Evolutionary conservation across 495 filamentous ascomycete species (phyloP).

Genomic region (Chaetomium cochliodes): DNA sequence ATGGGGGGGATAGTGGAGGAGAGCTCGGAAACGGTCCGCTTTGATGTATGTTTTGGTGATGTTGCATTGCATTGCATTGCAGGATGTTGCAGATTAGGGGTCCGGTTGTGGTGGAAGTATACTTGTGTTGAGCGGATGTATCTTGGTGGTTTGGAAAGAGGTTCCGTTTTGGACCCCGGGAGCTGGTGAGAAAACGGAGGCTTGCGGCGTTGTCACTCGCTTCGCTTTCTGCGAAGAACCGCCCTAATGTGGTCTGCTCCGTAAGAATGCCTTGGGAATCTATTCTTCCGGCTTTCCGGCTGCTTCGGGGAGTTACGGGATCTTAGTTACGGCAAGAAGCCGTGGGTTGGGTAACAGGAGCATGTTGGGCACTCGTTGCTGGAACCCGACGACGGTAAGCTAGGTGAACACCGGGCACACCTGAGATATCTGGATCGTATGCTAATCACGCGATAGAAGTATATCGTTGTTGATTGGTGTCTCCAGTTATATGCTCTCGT

Average conservation of each 20-base stretch:
- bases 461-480: background rate
- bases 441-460: background rate
- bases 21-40: slow-evolving; percentile 6
- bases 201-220: background rate
- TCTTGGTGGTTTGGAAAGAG: background rate
- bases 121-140: slow-evolving; percentile 9
- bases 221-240: background rate
- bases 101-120: background rate
- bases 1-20: background rate
- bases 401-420: background rate
- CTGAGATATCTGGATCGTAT: background rate
- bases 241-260: too few relatives aligned
- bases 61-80: slow-evolving; percentile 11
- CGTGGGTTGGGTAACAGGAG: background rate
- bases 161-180: background rate
- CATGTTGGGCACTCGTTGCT: background rate
- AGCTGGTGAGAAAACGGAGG: slow-evolving; percentile 3
- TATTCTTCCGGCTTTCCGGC: background rate
- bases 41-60: background rate
- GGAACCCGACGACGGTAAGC: background rate
- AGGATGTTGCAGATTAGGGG: background rate
- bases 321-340: background rate
- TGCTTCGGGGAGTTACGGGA: background rate
- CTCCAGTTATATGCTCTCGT: background rate
- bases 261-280: background rate